Base-by-base conservation (phyloP, 768 basidiomycete species). In the Podaxis sp. region DNA sequence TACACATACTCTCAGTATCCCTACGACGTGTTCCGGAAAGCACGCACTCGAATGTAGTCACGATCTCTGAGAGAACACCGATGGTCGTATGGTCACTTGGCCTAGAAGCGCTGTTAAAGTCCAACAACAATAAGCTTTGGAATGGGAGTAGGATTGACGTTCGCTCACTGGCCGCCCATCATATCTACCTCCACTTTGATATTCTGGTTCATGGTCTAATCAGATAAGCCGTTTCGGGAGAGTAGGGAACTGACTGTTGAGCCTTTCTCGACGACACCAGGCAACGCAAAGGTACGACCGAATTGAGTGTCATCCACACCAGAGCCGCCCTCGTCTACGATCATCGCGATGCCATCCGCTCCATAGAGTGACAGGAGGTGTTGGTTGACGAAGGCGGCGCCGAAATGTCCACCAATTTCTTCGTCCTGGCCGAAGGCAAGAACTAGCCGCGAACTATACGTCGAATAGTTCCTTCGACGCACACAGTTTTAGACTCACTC, bases 341-440 rank as follows among this genome's bases (percentile, higher is more conserved):
- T 71, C 72, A 74, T 71, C 22, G 65, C 68, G n/a, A 74, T 72
- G 2, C 72, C 70, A 57, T 71, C 61, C 49, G 71, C 62, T 0
- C 73, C 72, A 59, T 71, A 71, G 2, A 59, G 29, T 0, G 46
- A 41, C 49, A 71, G 61, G 4, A 74, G 63, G 40, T 71, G 43
- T 17, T 64, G 57, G 15, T 55, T 71, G 27, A 74, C 70, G 52
- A 69, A 68, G 6, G 54, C 64, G 1, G 73, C 73, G 3, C 73
- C 73, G 25, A 67, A 63, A 2, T 69, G 71, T 7, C 73, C 73
- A 59, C 70, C 68, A 24, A 73, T 70, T 66, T 74, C 73, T 64
- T 74, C 73, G 49, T 73, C 73, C 62, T 73, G 72, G 13, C 73
- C 73, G 52, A 74, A 74, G 1, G 73, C 71, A 2, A 73, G 65